Conservation (phyloP, 495 filamentous ascomycete genomes). For the Amniculicola lignicola region DNA sequence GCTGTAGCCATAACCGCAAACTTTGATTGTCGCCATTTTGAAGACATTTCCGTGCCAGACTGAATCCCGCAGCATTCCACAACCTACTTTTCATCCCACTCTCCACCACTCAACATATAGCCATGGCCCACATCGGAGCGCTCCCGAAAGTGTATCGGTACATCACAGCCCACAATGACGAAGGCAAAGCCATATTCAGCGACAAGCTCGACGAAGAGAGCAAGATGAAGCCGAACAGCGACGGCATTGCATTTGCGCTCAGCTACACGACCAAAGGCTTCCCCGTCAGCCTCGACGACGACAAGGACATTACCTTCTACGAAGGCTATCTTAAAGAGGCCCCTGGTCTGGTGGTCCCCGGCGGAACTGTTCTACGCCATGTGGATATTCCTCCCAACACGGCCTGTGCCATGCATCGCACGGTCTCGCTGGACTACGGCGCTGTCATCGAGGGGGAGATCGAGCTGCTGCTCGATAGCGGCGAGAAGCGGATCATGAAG, state of each 20-base stretch:
- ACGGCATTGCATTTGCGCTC: slow-evolving; percentile 30
- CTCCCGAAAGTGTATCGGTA: slow-evolving; percentile 26
- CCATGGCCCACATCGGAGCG: slow-evolving; percentile 34
- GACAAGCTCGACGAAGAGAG: slow-evolving; percentile 31
- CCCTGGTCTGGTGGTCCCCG: slow-evolving; percentile 44
- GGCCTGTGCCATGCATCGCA: slow-evolving; percentile 35
- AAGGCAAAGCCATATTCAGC: slow-evolving; percentile 37
- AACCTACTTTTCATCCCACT: background rate
- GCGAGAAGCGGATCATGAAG: slow-evolving; percentile 54
- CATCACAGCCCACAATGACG: slow-evolving; percentile 32
- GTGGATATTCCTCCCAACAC: slow-evolving; percentile 28
- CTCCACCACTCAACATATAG: background rate
- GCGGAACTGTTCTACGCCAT: slow-evolving; percentile 32
- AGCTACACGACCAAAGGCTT: slow-evolving; percentile 32
- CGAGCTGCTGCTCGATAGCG: slow-evolving; percentile 61
- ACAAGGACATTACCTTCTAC: slow-evolving; percentile 33
- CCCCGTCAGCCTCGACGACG: slow-evolving; percentile 28
- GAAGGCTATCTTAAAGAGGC: slow-evolving; percentile 12
- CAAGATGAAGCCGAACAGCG: slow-evolving; percentile 25
- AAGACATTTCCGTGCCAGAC: too few species aligned
- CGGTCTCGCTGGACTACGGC: slow-evolving; percentile 35
- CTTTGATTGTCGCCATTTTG: too few species aligned
- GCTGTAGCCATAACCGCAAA: too few species aligned
- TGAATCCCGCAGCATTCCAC: too few species aligned
- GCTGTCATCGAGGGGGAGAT: slow-evolving; percentile 44